These are phyloP conservation scores for Sistotremastrum niveocremeum DNA, from an alignment of 768 basidiomycete species.

Conservation along the genomic window DNA sequence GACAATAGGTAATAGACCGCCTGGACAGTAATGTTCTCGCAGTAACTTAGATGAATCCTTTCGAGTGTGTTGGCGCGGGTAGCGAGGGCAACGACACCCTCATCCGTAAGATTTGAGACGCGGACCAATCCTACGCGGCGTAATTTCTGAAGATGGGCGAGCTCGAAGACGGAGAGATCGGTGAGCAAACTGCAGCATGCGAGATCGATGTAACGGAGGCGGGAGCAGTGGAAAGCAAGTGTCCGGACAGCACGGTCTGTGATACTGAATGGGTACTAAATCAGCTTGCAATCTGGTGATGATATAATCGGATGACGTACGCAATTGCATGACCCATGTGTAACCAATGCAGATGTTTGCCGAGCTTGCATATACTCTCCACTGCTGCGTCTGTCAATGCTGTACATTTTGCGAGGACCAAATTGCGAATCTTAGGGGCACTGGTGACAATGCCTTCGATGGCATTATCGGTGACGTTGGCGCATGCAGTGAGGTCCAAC, in stretches of 20 bases:
- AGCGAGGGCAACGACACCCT: slow-evolving; percentile 79
- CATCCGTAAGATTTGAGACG: slow-evolving; percentile 85
- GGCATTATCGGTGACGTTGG: slow-evolving; percentile 55
- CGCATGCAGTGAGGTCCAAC: slow-evolving; percentile 84
- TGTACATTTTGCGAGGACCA: slow-evolving; percentile 77
- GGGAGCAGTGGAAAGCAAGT: slow-evolving; percentile 75
- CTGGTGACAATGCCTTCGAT: slow-evolving; percentile 71
- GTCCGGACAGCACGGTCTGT: slow-evolving; percentile 79
- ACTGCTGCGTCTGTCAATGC: slow-evolving; percentile 71
- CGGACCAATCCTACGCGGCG: slow-evolving; percentile 91
- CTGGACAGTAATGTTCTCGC: slow-evolving; percentile 86
- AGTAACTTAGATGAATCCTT: slow-evolving; percentile 94
- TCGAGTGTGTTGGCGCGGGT: slow-evolving; percentile 81
- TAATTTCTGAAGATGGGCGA: slow-evolving; percentile 77
- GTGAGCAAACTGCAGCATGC: slow-evolving; percentile 85
- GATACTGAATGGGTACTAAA: slow-evolving; percentile 35
- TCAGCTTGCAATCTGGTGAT: not conserved
- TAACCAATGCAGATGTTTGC: slow-evolving; percentile 87
- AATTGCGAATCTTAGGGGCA: slow-evolving; percentile 72
- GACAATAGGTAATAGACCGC: slow-evolving; percentile 85
- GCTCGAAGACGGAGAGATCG: slow-evolving; percentile 88
- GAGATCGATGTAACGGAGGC: slow-evolving; percentile 90
- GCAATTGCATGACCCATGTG: slow-evolving; percentile 77
- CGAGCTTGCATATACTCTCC: slow-evolving; percentile 72
- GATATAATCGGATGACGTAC: slow-evolving; percentile 14